Percentiles rank a stretch among this genome's conserved stretches.
These are phyloP conservation scores for Mycena filopes DNA, from an alignment of 768 basidiomycete species.

Conservation along the genomic window DNA sequence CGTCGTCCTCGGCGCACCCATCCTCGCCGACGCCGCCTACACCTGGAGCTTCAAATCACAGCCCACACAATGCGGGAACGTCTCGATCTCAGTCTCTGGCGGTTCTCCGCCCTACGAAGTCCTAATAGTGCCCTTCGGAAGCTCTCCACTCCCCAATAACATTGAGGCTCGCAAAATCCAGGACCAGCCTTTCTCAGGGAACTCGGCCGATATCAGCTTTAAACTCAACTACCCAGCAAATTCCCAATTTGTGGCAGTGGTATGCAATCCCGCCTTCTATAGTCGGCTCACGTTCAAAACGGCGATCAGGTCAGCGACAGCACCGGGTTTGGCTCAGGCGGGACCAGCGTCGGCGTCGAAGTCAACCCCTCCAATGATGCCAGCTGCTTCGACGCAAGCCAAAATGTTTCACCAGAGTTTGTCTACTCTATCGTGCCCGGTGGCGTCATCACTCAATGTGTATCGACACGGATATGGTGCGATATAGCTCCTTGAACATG, in stretches of 20 bases:
- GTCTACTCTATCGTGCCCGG: slow-evolving; percentile 69
- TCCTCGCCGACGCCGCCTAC: slow-evolving; percentile 52
- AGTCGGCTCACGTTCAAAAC: not conserved
- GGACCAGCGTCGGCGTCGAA: slow-evolving; percentile 74
- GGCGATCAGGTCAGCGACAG: slow-evolving; percentile 64
- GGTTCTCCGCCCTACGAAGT: slow-evolving; percentile 76
- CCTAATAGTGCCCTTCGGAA: slow-evolving; percentile 74
- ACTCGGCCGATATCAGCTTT: slow-evolving; percentile 7
- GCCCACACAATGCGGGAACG: slow-evolving; percentile 74
- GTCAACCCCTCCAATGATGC: slow-evolving; percentile 62
- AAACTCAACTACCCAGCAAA: slow-evolving; percentile 40
- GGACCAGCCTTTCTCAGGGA: slow-evolving; percentile 61
- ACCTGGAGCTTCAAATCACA: slow-evolving; percentile 56
- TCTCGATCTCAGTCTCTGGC: slow-evolving; percentile 65
- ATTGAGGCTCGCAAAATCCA: slow-evolving; percentile 63
- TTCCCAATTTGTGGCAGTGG: slow-evolving; percentile 82
- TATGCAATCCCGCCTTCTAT: slow-evolving; percentile 53
- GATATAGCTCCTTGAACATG: slow-evolving; percentile 53
- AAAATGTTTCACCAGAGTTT: slow-evolving; percentile 62
- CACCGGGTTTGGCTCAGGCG: slow-evolving; percentile 75
- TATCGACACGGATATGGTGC: slow-evolving; percentile 75
- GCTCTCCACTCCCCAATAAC: slow-evolving; percentile 67
- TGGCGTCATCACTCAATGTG: slow-evolving; percentile 75
- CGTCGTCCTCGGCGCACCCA: slow-evolving; percentile 41
- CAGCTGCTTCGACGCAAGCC: slow-evolving; percentile 67